Evolutionary conservation across 306 rosid genomes (phyloP).

Genomic region (Cucumis sativus): DNA sequence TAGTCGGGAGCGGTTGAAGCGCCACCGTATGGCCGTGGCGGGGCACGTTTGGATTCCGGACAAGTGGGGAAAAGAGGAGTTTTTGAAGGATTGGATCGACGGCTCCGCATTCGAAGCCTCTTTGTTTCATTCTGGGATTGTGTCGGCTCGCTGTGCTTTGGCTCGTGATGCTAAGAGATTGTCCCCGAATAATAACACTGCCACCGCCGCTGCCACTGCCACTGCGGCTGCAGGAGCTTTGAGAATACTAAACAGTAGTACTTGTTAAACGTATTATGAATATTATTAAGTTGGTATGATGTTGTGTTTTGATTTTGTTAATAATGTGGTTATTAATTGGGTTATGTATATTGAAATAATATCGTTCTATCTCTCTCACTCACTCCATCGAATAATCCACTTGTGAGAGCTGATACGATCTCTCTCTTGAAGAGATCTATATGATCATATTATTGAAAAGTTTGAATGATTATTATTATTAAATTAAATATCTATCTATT

Average conservation of each 20-base stretch:
- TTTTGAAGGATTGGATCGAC: conserved; percentile 49
- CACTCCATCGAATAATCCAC: neutral
- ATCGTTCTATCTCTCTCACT: neutral
- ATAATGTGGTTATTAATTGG: neutral
- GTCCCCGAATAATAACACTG: neutral
- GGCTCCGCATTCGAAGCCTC: conserved; percentile 38
- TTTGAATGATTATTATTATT: neutral
- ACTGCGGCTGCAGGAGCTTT: neutral
- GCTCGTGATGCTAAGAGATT: conserved; percentile 1
- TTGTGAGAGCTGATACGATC: neutral
- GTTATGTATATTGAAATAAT: neutral
- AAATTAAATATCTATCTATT: too few species aligned
- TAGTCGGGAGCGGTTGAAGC: conserved; percentile 44
- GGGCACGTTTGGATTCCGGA: conserved; percentile 43
- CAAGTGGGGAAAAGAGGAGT: conserved; percentile 44
- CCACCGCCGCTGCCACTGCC: neutral
- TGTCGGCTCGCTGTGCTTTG: conserved; percentile 2
- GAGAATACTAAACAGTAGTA: neutral
- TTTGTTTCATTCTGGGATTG: neutral
- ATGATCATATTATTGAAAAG: neutral
- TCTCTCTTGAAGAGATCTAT: neutral
- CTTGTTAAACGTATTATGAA: neutral
- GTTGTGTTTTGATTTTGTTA: neutral
- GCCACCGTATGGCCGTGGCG: conserved; percentile 37
- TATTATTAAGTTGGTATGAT: neutral